These are phyloP conservation scores for Heritiera fomes DNA, from an alignment of 345 rosid genomes.

Conservation along the genomic window DNA sequence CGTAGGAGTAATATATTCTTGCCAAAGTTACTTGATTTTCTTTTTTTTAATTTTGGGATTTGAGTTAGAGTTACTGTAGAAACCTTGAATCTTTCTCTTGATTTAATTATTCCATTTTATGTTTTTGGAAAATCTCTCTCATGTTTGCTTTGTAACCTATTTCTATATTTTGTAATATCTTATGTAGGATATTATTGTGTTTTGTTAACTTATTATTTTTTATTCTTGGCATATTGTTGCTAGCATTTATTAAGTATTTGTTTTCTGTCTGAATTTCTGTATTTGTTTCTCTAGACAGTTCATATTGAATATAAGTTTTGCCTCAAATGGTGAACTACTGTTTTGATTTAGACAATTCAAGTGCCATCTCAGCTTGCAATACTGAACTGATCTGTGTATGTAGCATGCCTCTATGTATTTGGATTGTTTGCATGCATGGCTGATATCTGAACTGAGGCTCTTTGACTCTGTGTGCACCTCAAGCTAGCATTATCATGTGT, in stretches of 20 bases:
- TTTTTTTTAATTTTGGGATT: neutral
- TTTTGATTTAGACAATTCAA: neutral
- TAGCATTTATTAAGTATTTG: neutral
- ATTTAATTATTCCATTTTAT: neutral
- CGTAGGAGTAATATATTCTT: neutral
- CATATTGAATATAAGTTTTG: neutral
- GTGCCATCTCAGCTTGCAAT: slow-evolving; percentile 4
- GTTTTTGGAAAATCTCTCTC: neutral
- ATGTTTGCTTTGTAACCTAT: neutral
- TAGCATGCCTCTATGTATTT: neutral
- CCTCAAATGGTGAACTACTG: neutral
- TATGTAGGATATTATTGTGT: neutral
- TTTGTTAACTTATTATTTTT: neutral
- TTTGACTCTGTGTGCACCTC: neutral
- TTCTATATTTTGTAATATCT: neutral
- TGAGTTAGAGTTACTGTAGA: neutral
- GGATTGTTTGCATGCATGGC: neutral
- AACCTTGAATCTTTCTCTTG: neutral
- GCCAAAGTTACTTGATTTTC: neutral
- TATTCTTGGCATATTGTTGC: neutral
- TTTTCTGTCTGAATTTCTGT: neutral
- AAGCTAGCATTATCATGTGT: neutral
- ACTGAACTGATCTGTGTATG: neutral
- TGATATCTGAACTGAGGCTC: slow-evolving; percentile 19
- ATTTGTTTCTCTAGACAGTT: neutral